Evolutionary conservation across 176 grass and related monocot genomes (phyloP).

Genomic region (Zea luxurians): DNA sequence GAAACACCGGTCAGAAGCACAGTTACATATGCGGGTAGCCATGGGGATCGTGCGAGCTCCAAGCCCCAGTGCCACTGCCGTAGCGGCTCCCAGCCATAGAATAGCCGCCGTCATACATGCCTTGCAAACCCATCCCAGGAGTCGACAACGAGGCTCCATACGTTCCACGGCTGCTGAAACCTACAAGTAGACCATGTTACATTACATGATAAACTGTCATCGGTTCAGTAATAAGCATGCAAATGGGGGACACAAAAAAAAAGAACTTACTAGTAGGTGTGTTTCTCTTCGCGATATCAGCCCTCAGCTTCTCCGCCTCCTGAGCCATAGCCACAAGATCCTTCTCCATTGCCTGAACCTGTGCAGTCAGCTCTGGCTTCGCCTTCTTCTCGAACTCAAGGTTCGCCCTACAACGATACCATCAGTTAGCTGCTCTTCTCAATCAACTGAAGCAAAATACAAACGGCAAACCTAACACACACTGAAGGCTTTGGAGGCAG

Average conservation of each 20-base stretch:
- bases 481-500: neutral
- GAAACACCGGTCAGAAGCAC: neutral
- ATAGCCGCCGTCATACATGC: slow-evolving; percentile 46
- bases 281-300: slow-evolving; percentile 57
- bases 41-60: slow-evolving; percentile 38
- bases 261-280: slow-evolving; percentile 37
- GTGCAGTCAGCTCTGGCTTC: slow-evolving; percentile 45
- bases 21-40: slow-evolving; percentile 34
- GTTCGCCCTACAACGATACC: slow-evolving; percentile 22
- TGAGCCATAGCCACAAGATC: slow-evolving; percentile 67
- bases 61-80: slow-evolving; percentile 44
- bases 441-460: neutral
- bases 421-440: slow-evolving; percentile 14
- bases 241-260: neutral
- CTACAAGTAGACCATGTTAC: slow-evolving; percentile 34
- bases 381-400: slow-evolving; percentile 59
- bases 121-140: slow-evolving; percentile 45
- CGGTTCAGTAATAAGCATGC: slow-evolving; percentile 4
- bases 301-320: slow-evolving; percentile 63
- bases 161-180: slow-evolving; percentile 47
- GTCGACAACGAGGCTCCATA: slow-evolving; percentile 40
- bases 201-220: neutral
- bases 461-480: neutral
- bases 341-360: slow-evolving; percentile 64
- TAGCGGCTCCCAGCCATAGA: slow-evolving; percentile 37